A percentile compares a stretch with the other conserved stretches of the same genome.
These are phyloP conservation scores for Ammopiptanthus mongolicus DNA, from an alignment of 306 rosid species.

Conservation along the genomic window DNA sequence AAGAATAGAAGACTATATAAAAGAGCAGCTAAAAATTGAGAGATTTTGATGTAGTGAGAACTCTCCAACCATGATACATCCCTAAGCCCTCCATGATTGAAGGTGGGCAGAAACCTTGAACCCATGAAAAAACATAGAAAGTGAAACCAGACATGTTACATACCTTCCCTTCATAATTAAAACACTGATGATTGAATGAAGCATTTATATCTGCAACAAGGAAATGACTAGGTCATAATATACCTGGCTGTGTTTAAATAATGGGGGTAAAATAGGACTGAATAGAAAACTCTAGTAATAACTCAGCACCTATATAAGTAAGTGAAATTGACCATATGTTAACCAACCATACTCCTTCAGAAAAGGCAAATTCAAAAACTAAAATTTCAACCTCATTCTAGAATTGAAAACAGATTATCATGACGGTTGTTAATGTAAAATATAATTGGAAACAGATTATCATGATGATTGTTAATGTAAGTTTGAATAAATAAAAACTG, in stretches of 20 bases:
- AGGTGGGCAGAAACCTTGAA: slow-evolving; percentile 5
- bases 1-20: background rate
- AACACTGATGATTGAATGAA: slow-evolving; percentile 70
- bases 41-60: slow-evolving; percentile 11
- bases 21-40: background rate
- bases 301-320: background rate
- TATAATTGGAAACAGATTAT: slow-evolving; percentile 9
- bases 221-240: slow-evolving; percentile 5
- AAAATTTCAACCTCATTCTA: background rate
- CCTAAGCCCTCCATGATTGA: background rate
- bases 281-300: background rate
- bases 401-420: slow-evolving; percentile 13
- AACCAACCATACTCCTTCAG: slow-evolving; percentile 15
- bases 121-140: slow-evolving; percentile 8
- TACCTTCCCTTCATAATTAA: slow-evolving; percentile 86
- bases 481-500: slow-evolving; percentile 15
- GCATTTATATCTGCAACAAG: slow-evolving; percentile 70
- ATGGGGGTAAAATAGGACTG: background rate
- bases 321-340: slow-evolving; percentile 12
- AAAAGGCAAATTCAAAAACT: background rate
- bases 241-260: background rate
- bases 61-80: background rate
- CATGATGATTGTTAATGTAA: background rate
- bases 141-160: slow-evolving; percentile 22
- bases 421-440: background rate